Evolutionary conservation across 371 early-diverging fungal genomes (phyloP).

Genomic region (Saksenaea oblongispora): DNA sequence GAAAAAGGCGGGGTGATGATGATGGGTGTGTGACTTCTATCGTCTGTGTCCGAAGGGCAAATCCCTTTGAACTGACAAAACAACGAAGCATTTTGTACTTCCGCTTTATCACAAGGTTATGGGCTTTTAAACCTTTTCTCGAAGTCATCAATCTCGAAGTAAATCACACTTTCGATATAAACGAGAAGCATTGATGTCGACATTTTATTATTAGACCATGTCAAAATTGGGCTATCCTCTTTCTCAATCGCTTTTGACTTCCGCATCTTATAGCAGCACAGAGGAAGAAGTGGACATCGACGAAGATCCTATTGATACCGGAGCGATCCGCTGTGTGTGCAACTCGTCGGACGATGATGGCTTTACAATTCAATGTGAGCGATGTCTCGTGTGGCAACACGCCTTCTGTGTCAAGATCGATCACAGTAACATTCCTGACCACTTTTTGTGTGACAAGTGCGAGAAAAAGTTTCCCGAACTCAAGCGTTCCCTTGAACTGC

Average conservation of each 20-base stretch:
- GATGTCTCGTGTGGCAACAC: slow-evolving; percentile 96
- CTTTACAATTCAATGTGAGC: slow-evolving; percentile 96
- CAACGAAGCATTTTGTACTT: background rate
- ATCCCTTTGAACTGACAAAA: too few relatives aligned
- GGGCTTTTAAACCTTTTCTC: background rate
- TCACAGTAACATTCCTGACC: slow-evolving; percentile 75
- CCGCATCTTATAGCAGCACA: slow-evolving; percentile 14
- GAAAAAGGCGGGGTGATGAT: too few relatives aligned
- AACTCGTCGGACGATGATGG: slow-evolving; percentile 95
- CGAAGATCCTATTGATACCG: slow-evolving; percentile 65
- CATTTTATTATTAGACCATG: slow-evolving; percentile 8
- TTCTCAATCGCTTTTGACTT: slow-evolving; percentile 8
- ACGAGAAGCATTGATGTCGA: background rate
- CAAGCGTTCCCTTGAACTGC: slow-evolving; percentile 20
- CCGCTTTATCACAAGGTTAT: slow-evolving; percentile 1
- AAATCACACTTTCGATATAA: slow-evolving; percentile 8
- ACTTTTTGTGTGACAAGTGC: slow-evolving; percentile 86
- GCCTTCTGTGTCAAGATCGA: slow-evolving; percentile 77
- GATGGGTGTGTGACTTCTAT: too few relatives aligned
- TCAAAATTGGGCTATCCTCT: slow-evolving; percentile 8
- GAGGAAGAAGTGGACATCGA: slow-evolving; percentile 27
- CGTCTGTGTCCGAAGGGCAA: too few relatives aligned
- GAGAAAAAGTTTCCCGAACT: slow-evolving; percentile 49
- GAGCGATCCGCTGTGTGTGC: slow-evolving; percentile 95
- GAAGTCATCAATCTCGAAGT: slow-evolving; percentile 8